phyloP scores from a whole-genome alignment of 192 early-diverging fungal genomes.

The Coemansia sp. region DNA sequence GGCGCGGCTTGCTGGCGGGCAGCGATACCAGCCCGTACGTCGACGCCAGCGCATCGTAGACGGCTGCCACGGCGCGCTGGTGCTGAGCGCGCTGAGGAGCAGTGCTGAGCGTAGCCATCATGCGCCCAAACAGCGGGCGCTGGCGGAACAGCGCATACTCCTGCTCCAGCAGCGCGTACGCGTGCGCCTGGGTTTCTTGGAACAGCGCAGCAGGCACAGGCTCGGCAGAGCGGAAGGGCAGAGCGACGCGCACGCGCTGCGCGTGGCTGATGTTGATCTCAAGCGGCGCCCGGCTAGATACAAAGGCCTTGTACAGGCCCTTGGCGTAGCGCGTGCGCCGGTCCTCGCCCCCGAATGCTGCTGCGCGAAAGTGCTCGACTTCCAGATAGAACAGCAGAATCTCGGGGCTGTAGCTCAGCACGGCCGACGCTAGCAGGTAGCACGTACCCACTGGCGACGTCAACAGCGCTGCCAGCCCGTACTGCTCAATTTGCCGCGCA shows the following conservation, averaged over 20 bases:
- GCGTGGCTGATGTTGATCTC: slow-evolving; percentile 54
- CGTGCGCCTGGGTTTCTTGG: slow-evolving; percentile 44
- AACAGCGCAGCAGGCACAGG: slow-evolving; percentile 28
- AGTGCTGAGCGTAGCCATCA: slow-evolving; percentile 40
- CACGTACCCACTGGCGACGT: slow-evolving; percentile 48
- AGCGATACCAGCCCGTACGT: slow-evolving; percentile 32
- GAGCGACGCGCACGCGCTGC: slow-evolving; percentile 34
- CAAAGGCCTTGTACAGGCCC: slow-evolving; percentile 52
- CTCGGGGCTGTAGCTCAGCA: slow-evolving; percentile 40
- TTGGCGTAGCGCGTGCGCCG: slow-evolving; percentile 51
- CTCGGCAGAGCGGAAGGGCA: slow-evolving; percentile 22
- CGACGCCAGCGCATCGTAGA: slow-evolving; percentile 35
- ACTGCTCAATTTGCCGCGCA: slow-evolving; percentile 52
- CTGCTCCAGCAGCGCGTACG: slow-evolving; percentile 39
- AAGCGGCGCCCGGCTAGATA: slow-evolving; percentile 44
- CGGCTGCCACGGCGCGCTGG: slow-evolving; percentile 33
- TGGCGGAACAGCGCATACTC: slow-evolving; percentile 50
- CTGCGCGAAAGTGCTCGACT: slow-evolving; percentile 48
- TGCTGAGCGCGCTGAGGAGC: slow-evolving; percentile 7
- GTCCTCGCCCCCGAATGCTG: slow-evolving; percentile 21
- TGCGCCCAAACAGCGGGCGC: slow-evolving; percentile 37
- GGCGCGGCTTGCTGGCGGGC: slow-evolving; percentile 28
- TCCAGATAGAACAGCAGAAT: slow-evolving; percentile 48
- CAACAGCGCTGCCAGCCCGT: slow-evolving; percentile 49
- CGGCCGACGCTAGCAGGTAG: slow-evolving; percentile 49